Conservation (phyloP, 2,329 filamentous ascomycete species). For the Colletotrichum tabaci region DNA sequence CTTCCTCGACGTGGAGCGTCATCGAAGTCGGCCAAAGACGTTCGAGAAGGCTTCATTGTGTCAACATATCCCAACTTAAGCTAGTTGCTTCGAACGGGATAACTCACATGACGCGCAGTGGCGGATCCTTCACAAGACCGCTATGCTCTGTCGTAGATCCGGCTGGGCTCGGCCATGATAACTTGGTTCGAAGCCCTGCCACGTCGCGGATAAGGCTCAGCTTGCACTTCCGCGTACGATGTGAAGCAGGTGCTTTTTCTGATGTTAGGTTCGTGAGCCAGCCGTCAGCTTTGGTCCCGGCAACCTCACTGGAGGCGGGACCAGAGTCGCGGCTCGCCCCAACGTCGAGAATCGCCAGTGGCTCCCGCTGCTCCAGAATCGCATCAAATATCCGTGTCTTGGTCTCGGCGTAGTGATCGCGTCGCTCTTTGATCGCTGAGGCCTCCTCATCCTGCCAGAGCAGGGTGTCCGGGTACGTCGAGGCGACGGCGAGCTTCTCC, state of each 20-base stretch:
- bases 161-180: constrained; percentile 11
- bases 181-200: constrained; percentile 15
- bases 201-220: constrained; percentile 15
- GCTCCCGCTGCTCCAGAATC: background rate
- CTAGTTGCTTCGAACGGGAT: background rate
- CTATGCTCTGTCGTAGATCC: background rate
- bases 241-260: background rate
- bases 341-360: constrained; percentile 30
- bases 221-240: background rate
- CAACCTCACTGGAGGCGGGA: background rate
- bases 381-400: constrained; percentile 13
- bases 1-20: constrained; percentile 29
- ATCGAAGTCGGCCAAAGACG: constrained; percentile 23
- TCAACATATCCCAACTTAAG: background rate
- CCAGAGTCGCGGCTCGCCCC: background rate
- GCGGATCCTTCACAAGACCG: constrained; percentile 11
- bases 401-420: constrained; percentile 22
- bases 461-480: constrained; percentile 27
- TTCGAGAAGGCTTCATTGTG: constrained; percentile 16
- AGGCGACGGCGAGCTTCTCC: constrained; percentile 22
- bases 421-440: background rate
- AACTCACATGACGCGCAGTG: constrained; percentile 28
- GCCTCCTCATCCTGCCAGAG: constrained; percentile 2
- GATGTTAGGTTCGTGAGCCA: background rate
- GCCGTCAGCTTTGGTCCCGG: background rate